A percentile compares a stretch with the other conserved stretches of the same genome.
Conservation (phyloP, 2,329 filamentous ascomycete genomes). For the Exophiala phaeomuriformis region DNA sequence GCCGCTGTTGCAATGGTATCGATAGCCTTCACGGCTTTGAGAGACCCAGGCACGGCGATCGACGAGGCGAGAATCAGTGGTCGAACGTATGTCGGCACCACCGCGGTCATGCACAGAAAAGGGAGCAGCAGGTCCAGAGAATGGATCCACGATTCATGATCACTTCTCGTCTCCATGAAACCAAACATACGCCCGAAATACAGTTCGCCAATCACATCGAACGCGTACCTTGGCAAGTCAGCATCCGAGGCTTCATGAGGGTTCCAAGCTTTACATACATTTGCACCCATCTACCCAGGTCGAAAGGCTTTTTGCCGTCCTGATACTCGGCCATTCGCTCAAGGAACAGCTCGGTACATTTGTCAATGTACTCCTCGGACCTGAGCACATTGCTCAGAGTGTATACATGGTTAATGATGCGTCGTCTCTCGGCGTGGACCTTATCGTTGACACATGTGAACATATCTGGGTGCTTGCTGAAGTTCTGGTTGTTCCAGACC, state of each 20-base stretch:
- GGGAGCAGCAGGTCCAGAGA: conserved; percentile 34
- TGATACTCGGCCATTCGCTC: conserved; percentile 21
- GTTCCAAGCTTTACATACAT: conserved; percentile 22
- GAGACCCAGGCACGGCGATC: conserved; percentile 24
- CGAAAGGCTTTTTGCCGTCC: conserved; percentile 16
- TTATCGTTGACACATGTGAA: conserved; percentile 27
- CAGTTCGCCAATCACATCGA: conserved; percentile 40
- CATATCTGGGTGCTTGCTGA: conserved; percentile 27
- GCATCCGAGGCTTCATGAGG: background rate
- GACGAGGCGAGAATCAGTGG: conserved; percentile 28
- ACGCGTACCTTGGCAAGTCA: conserved; percentile 32
- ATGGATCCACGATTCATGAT: conserved; percentile 36
- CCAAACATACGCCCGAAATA: conserved; percentile 39
- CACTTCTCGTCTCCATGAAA: conserved; percentile 36
- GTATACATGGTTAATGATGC: conserved; percentile 29
- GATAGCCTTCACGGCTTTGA: conserved; percentile 29
- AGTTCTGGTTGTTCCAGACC: conserved; percentile 22
- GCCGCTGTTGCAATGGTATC: conserved; percentile 27
- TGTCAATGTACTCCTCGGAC: conserved; percentile 29
- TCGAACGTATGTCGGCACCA: conserved; percentile 30
- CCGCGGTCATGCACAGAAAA: conserved; percentile 29
- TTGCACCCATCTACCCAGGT: conserved; percentile 28
- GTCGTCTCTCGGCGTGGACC: conserved; percentile 26
- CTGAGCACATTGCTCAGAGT: conserved; percentile 32
- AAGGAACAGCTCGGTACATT: conserved; percentile 25